These are phyloP conservation scores for Magnusiomyces magnusii DNA, from an alignment of 1,139 yeast genomes.

Conservation along the genomic window DNA sequence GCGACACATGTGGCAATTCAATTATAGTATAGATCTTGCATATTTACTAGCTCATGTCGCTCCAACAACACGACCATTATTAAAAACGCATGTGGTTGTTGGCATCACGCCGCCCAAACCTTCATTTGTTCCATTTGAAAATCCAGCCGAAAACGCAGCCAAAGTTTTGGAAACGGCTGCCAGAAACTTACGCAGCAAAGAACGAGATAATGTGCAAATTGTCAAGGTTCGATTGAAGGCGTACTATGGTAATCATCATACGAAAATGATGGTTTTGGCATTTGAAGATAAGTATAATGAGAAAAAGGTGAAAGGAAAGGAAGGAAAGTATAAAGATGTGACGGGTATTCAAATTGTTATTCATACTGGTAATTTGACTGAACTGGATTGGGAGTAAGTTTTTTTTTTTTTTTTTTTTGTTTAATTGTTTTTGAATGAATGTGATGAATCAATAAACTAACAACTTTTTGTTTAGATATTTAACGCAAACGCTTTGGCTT, in stretches of 20 bases:
- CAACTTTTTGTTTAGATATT: conserved; percentile 14
- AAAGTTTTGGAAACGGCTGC: background rate
- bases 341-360: conserved; percentile 27
- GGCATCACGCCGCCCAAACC: conserved; percentile 19
- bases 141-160: background rate
- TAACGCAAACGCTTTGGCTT: conserved; percentile 25
- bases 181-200: background rate
- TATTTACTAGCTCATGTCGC: conserved; percentile 25
- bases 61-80: conserved; percentile 15
- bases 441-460: background rate
- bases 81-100: conserved; percentile 24
- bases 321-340: background rate
- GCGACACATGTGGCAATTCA: conserved; percentile 27
- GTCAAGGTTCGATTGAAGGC: conserved; percentile 20
- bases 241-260: conserved; percentile 31
- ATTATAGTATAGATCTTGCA: conserved; percentile 26
- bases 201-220: background rate
- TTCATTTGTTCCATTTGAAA: background rate
- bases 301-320: conserved; percentile 2
- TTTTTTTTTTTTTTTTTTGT: too few relatives aligned
- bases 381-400: conserved; percentile 28
- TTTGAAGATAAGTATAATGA: conserved; percentile 16
- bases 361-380: conserved; percentile 33
- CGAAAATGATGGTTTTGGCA: conserved; percentile 32
- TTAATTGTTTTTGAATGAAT: too few relatives aligned